These are phyloP conservation scores for Saccharomycopsis sp. DNA, from an alignment of 805 yeast species.

Conservation along the genomic window DNA sequence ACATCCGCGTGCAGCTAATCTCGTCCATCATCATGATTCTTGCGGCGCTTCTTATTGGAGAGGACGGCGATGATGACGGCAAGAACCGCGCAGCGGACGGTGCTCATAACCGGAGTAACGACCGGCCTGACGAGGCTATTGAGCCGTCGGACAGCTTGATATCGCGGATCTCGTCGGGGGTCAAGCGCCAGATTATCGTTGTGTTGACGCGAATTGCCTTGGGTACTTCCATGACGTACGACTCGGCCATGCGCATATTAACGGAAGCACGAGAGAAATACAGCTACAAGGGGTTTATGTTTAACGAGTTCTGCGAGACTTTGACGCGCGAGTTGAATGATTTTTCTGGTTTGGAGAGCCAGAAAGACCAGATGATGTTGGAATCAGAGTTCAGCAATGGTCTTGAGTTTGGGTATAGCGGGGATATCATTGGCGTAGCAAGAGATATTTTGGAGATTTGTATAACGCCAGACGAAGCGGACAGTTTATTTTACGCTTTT, in stretches of 20 bases:
- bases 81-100: too few species aligned
- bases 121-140: background rate
- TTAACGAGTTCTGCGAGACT: constrained; percentile 37
- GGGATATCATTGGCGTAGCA: constrained; percentile 59
- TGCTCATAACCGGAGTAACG: too few species aligned
- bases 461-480: constrained; percentile 74
- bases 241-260: constrained; percentile 33
- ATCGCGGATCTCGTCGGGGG: constrained; percentile 27
- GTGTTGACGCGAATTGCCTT: constrained; percentile 48
- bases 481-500: constrained; percentile 45
- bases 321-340: constrained; percentile 34
- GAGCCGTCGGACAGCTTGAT: constrained; percentile 1
- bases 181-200: constrained; percentile 41
- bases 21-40: constrained; percentile 11
- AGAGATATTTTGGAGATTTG: constrained; percentile 62
- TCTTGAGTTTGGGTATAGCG: constrained; percentile 54
- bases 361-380: constrained; percentile 25
- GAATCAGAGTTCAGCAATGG: constrained; percentile 50
- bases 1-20: constrained; percentile 35
- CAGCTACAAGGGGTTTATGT: constrained; percentile 26
- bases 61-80: constrained; percentile 5
- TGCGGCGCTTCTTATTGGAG: constrained; percentile 11
- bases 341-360: constrained; percentile 28
- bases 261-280: constrained; percentile 26
- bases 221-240: constrained; percentile 37